Percentiles rank a stretch among this genome's conserved stretches.
phyloP scores from a whole-genome alignment of 768 basidiomycete species.

The Dendrothele bispora region DNA sequence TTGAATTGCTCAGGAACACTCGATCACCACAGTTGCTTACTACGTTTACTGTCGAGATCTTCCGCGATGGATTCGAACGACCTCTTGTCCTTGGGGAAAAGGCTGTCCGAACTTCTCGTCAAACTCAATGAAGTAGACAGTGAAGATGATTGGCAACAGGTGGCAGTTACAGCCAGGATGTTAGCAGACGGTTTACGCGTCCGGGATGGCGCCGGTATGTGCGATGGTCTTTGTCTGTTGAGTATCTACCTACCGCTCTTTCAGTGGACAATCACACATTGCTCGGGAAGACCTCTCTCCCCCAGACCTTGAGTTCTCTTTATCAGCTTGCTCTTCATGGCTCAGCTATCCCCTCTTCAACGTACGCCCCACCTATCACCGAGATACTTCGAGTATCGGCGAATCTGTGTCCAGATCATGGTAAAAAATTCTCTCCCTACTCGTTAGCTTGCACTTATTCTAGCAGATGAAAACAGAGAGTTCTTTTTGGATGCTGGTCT shows the following conservation, averaged over 20 bases:
- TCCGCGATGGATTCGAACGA: not conserved
- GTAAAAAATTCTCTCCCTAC: slow-evolving; percentile 33
- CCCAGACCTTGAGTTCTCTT: slow-evolving; percentile 63
- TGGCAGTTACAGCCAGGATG: slow-evolving; percentile 51
- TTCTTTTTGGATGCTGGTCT: slow-evolving; percentile 69
- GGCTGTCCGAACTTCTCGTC: slow-evolving; percentile 33
- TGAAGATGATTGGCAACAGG: slow-evolving; percentile 46
- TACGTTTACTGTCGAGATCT: no score
- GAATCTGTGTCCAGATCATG: slow-evolving; percentile 84
- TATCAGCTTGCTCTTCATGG: slow-evolving; percentile 55
- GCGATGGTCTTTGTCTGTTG: slow-evolving; percentile 1
- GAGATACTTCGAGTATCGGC: slow-evolving; percentile 79
- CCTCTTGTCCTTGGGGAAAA: slow-evolving; percentile 24
- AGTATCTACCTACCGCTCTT: slow-evolving; percentile 11
- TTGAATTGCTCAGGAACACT: no score
- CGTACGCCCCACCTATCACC: slow-evolving; percentile 51
- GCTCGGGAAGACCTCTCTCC: slow-evolving; percentile 65
- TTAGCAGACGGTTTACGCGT: slow-evolving; percentile 65
- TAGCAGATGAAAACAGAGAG: slow-evolving; percentile 72
- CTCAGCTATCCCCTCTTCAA: slow-evolving; percentile 40
- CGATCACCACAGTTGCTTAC: no score
- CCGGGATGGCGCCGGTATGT: slow-evolving; percentile 51
- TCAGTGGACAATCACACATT: slow-evolving; percentile 70
- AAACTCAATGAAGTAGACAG: slow-evolving; percentile 28
- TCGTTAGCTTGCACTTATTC: slow-evolving; percentile 6